These are phyloP conservation scores for Neurospora sp. DNA, from an alignment of 2,329 filamentous ascomycete genomes.

Conservation along the genomic window DNA sequence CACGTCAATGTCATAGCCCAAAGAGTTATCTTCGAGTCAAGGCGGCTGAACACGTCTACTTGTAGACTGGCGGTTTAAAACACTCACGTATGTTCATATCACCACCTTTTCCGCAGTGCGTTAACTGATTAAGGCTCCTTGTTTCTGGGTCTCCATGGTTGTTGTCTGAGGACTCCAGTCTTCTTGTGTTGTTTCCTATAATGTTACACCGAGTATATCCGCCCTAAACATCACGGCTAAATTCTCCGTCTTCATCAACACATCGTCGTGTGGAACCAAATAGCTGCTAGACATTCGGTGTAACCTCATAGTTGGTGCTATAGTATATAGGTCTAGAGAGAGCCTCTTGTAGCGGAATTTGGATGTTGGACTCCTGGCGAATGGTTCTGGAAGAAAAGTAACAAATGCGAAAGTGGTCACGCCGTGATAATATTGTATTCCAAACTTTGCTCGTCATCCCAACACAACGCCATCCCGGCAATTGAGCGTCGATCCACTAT, in stretches of 20 bases:
- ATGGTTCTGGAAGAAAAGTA: background rate
- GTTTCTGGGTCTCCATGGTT: background rate
- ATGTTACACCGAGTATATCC: background rate
- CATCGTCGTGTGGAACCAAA: background rate
- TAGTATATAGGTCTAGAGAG: background rate
- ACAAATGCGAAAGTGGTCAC: background rate
- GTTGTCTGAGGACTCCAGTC: background rate
- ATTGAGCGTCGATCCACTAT: constrained; percentile 3
- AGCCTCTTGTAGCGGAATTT: background rate
- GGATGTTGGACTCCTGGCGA: background rate
- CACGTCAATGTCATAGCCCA: too few species aligned
- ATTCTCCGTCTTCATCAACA: background rate
- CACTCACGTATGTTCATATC: too few species aligned
- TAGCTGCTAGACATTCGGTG: background rate
- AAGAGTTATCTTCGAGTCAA: too few species aligned
- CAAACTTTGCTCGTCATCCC: background rate
- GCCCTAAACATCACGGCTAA: background rate
- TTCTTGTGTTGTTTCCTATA: background rate
- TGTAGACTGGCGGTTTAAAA: too few species aligned
- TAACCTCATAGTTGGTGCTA: background rate
- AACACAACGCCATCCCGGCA: background rate
- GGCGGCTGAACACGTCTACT: too few species aligned
- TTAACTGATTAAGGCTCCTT: background rate
- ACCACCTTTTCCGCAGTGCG: too few species aligned
- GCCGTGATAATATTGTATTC: background rate